Conservation (phyloP, 345 rosid genomes). For the Populus euphratica region DNA sequence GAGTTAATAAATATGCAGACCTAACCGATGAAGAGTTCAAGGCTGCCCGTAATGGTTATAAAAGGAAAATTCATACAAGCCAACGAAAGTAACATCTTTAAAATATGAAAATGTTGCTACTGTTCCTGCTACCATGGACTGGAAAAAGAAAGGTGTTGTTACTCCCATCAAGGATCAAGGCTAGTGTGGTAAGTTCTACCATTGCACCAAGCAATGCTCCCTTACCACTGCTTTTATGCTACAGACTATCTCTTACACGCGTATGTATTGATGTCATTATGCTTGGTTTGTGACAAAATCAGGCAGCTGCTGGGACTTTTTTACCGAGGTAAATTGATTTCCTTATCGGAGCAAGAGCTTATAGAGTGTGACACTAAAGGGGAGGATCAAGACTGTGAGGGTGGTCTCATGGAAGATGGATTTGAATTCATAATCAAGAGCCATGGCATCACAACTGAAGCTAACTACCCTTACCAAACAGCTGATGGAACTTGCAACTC, state of each 20-base stretch:
- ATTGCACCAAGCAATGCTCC: too few relatives aligned
- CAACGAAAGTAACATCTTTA: too few relatives aligned
- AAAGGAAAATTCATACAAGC: too few relatives aligned
- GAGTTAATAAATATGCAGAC: conserved; percentile 43
- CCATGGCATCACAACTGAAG: conserved; percentile 20
- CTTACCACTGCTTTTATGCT: too few relatives aligned
- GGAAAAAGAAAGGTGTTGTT: conserved; percentile 42
- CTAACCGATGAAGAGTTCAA: conserved; percentile 31
- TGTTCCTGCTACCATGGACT: conserved; percentile 21
- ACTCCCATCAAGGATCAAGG: conserved; percentile 38
- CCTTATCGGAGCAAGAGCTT: too few relatives aligned
- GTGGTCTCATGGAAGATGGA: conserved; percentile 27
- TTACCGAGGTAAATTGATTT: neutral
- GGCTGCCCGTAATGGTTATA: too few relatives aligned
- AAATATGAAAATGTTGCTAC: neutral
- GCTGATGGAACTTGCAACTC: too few relatives aligned
- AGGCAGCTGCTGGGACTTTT: conserved; percentile 35
- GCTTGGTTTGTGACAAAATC: neutral
- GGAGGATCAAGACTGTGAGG: conserved; percentile 17
- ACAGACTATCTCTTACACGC: too few relatives aligned
- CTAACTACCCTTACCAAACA: conserved; percentile 23
- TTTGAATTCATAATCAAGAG: conserved; percentile 25
- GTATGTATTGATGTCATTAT: too few relatives aligned
- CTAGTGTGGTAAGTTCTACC: conserved; percentile 24
- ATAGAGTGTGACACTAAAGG: too few relatives aligned